Evolutionary conservation across 139 green algal species (phyloP).

Genomic region (Tetradesmus lagerheimii): DNA sequence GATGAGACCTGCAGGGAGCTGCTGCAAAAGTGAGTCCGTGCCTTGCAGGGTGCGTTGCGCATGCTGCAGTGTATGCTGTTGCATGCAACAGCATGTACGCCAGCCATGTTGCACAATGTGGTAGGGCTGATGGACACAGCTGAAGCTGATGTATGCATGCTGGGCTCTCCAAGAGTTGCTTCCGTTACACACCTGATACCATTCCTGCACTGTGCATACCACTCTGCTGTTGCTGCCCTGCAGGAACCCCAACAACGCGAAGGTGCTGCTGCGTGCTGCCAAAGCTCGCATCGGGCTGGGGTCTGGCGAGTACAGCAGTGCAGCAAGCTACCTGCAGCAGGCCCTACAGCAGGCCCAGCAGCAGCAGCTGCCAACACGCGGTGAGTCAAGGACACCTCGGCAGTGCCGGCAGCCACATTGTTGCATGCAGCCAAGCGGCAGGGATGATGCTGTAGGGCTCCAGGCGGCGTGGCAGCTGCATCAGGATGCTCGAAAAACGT

Average conservation of each 20-base stretch:
- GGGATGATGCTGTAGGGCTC: no score
- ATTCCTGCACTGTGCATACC: not conserved
- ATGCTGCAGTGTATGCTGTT: not conserved
- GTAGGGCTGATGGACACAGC: no score
- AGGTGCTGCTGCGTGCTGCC: conserved; percentile 16
- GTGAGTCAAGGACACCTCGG: not conserved
- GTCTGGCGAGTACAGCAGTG: not conserved
- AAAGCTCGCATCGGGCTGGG: conserved; percentile 9
- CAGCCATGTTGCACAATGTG: no score
- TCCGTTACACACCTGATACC: no score
- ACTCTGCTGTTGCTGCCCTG: not conserved
- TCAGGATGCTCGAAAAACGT: no score
- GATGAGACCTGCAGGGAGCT: not conserved
- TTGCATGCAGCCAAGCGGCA: not conserved
- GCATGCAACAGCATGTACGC: not conserved
- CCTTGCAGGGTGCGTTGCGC: not conserved
- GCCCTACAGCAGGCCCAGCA: not conserved
- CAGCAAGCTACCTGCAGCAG: not conserved
- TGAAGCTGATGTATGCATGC: no score
- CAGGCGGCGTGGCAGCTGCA: no score
- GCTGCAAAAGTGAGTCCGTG: not conserved
- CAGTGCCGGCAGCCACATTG: not conserved
- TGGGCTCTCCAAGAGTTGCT: no score
- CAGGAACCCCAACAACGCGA: not conserved
- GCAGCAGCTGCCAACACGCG: conserved; percentile 15